Evolutionary conservation across 108 stramenopile genomes (phyloP).

Genomic region (Stephanodiscus triporus): DNA sequence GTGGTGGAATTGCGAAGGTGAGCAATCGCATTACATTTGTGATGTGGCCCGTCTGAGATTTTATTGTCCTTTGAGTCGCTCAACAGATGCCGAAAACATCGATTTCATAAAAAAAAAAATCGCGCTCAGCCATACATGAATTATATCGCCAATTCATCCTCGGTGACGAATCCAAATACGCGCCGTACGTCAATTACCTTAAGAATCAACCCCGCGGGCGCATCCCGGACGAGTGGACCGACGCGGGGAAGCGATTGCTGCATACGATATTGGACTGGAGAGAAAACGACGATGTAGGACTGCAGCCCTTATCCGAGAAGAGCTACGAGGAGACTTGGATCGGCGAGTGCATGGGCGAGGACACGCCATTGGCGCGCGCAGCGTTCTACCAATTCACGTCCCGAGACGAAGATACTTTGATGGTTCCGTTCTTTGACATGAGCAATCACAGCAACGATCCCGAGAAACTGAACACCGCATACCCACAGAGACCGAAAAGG

Average conservation of each 20-base stretch:
- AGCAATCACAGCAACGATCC: slow-evolving; percentile 52
- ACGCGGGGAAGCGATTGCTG: slow-evolving; percentile 48
- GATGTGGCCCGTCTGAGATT: neutral
- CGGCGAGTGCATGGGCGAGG: slow-evolving; percentile 38
- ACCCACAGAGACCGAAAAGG: slow-evolving; percentile 11
- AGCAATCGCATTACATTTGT: neutral
- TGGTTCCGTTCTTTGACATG: slow-evolving; percentile 55
- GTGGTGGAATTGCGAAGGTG: slow-evolving; percentile 30
- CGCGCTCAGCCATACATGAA: slow-evolving; percentile 22
- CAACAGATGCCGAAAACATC: neutral
- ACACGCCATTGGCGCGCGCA: slow-evolving; percentile 39
- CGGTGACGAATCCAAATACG: slow-evolving; percentile 62
- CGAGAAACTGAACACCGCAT: slow-evolving; percentile 44
- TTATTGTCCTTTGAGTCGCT: neutral
- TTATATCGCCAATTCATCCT: slow-evolving; percentile 38
- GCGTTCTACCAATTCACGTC: slow-evolving; percentile 51
- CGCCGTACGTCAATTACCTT: slow-evolving; percentile 74
- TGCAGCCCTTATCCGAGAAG: slow-evolving; percentile 17
- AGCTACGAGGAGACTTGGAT: slow-evolving; percentile 40
- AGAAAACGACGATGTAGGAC: slow-evolving; percentile 6
- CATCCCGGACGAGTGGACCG: slow-evolving; percentile 55
- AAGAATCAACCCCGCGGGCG: slow-evolving; percentile 48
- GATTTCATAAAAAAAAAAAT: neutral
- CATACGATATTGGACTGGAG: slow-evolving; percentile 30
- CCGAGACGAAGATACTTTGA: slow-evolving; percentile 46